These are phyloP conservation scores for Cladobotryum mycophilum DNA, from an alignment of 2,329 filamentous ascomycete genomes.

Conservation along the genomic window DNA sequence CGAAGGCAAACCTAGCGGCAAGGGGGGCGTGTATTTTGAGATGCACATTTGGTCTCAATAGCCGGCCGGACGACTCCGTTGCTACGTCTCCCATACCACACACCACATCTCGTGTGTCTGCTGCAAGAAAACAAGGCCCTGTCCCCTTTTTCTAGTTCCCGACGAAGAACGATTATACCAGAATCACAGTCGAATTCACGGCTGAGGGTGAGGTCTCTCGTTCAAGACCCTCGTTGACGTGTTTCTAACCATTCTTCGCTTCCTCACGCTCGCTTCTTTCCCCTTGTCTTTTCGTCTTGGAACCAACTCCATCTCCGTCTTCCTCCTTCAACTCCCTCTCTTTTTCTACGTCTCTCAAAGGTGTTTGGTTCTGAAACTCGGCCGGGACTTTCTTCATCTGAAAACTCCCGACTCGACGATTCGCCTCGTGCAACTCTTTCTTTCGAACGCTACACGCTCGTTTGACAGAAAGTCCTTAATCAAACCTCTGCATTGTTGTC, in stretches of 20 bases:
- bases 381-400: background rate
- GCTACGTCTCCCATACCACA: background rate
- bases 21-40: slow-evolving; percentile 1
- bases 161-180: slow-evolving; percentile 3
- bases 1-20: background rate
- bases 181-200: background rate
- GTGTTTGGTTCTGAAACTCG: background rate
- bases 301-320: background rate
- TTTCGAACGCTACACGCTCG: background rate
- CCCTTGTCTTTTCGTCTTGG: background rate
- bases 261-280: background rate
- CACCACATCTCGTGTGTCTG: background rate
- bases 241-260: background rate
- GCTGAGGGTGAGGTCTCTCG: background rate
- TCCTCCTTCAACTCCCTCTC: background rate
- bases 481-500: background rate
- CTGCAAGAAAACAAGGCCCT: slow-evolving; percentile 8
- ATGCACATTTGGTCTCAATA: background rate
- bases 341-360: background rate
- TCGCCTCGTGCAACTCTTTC: background rate
- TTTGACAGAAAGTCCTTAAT: background rate
- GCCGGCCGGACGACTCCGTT: slow-evolving; percentile 9
- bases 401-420: background rate
- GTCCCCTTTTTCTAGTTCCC: slow-evolving; percentile 2
- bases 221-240: background rate